Evolutionary conservation across 2,329 filamentous ascomycete genomes (phyloP).

Genomic region (Drechslerella coelobrocha): DNA sequence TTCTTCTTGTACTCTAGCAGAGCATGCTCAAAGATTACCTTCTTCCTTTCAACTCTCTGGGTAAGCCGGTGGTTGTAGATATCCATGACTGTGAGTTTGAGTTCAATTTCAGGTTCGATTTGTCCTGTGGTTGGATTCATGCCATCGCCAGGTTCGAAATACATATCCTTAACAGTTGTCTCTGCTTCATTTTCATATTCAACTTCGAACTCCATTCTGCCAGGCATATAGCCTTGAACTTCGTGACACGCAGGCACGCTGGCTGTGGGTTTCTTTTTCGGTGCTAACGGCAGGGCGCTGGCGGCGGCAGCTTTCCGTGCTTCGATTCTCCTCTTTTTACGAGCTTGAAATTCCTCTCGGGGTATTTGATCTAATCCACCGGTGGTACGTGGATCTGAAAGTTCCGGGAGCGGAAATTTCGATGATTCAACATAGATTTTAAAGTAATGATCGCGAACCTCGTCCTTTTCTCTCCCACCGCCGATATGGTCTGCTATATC

Average conservation of each 20-base stretch:
- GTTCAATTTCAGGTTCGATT: conserved; percentile 91
- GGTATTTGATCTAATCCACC: conserved; percentile 79
- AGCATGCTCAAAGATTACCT: conserved; percentile 94
- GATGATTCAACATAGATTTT: conserved; percentile 83
- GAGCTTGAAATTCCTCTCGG: conserved; percentile 87
- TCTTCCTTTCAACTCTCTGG: conserved; percentile 89
- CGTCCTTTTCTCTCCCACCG: conserved; percentile 90
- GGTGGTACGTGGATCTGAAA: conserved; percentile 82
- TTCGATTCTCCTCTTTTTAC: conserved; percentile 93
- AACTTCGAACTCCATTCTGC: conserved; percentile 94
- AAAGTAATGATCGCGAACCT: conserved; percentile 93
- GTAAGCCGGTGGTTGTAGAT: conserved; percentile 95
- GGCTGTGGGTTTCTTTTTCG: conserved; percentile 94
- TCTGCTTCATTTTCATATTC: conserved; percentile 98
- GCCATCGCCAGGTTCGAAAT: conserved; percentile 95
- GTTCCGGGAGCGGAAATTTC: conserved; percentile 83
- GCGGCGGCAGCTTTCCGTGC: conserved; percentile 86
- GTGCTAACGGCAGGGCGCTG: conserved; percentile 79
- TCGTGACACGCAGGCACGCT: conserved; percentile 96
- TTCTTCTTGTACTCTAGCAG: conserved; percentile 94
- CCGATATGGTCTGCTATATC: conserved; percentile 98
- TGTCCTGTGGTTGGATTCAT: conserved; percentile 83
- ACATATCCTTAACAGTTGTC: conserved; percentile 97
- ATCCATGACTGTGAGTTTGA: conserved; percentile 97
- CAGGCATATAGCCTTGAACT: conserved; percentile 98